Base-by-base conservation (phyloP, 495 filamentous ascomycete species). In the Xylaria grammica region DNA sequence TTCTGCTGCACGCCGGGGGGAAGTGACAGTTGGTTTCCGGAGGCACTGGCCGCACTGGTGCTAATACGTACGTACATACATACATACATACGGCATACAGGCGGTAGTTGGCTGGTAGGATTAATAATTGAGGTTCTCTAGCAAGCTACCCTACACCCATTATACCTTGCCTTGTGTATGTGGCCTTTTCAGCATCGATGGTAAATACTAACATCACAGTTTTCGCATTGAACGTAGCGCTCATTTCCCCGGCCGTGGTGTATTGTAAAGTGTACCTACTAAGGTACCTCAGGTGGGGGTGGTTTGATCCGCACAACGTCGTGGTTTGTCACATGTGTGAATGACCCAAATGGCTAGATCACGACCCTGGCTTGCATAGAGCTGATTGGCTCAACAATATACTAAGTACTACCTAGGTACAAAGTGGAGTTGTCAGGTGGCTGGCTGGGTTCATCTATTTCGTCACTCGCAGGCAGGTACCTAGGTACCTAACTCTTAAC, bases 331-430 rank as follows among this genome's bases (percentile, higher is more conserved):
- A 22, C 26, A 52, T 52, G 13, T 51, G 40, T 13, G 4, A 45
- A 4, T 17, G 50, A 52, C 27, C 50, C 50, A 22, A 8, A 51
- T 60, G 59, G 48, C 59, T 32, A 46, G 29, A 17, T 34, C 48
- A 19, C 4, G 22, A 4, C 57, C 44, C 57, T 38, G 5, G 9
- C 11, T 38, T n/a, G 30, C 15, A 27, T 10, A 4, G 15, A 22
- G 1, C 38, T 62, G 60, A 62, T 62, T 62, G 60, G 60, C 60
- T 26, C 48, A 53, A 54, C 49, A 45, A 51, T 8, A 13, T 29
- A 24, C n/a, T 44, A n/a, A n/a, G n/a, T n/a, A n/a, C n/a, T n/a
- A n/a, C n/a, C n/a, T n/a, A n/a, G n/a, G n/a, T n/a, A n/a, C n/a
- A n/a, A n/a, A n/a, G n/a, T n/a, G n/a, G n/a, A n/a, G n/a, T n/a